Evolutionary conservation across 2,329 filamentous ascomycete species (phyloP).

Genomic region (Akanthomyces lecanii): DNA sequence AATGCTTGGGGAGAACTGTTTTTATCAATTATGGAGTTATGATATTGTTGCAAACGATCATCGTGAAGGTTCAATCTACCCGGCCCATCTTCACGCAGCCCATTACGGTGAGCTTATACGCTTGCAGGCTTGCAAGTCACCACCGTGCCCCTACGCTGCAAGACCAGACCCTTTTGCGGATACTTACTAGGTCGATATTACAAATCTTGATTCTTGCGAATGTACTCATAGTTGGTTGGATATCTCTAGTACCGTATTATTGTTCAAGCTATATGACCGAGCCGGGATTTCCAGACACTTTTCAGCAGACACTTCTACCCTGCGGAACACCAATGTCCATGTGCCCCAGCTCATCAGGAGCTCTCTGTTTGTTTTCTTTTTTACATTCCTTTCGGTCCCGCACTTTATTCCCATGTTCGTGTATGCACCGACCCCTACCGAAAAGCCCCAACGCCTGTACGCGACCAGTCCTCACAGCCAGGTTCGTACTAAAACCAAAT

Average conservation of each 20-base stretch:
- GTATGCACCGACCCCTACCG: neutral
- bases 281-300: neutral
- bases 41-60: too few species aligned
- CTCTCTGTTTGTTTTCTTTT: neutral
- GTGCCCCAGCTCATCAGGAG: neutral
- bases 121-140: too few species aligned
- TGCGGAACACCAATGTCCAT: neutral
- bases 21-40: too few species aligned
- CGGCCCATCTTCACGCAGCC: too few species aligned
- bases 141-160: too few species aligned
- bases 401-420: neutral
- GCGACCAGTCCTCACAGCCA: neutral
- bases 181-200: neutral
- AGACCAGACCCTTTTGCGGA: too few species aligned
- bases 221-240: neutral
- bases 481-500: neutral
- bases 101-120: too few species aligned
- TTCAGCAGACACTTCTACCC: neutral
- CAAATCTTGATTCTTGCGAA: neutral
- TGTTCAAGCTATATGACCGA: neutral
- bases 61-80: too few species aligned
- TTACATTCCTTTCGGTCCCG: neutral
- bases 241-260: conserved; percentile 2
- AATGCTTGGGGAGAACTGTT: too few species aligned
- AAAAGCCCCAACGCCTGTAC: conserved; percentile 8